phyloP scores from a whole-genome alignment of 371 early-diverging fungal genomes.

The Pancytospora philotis region DNA sequence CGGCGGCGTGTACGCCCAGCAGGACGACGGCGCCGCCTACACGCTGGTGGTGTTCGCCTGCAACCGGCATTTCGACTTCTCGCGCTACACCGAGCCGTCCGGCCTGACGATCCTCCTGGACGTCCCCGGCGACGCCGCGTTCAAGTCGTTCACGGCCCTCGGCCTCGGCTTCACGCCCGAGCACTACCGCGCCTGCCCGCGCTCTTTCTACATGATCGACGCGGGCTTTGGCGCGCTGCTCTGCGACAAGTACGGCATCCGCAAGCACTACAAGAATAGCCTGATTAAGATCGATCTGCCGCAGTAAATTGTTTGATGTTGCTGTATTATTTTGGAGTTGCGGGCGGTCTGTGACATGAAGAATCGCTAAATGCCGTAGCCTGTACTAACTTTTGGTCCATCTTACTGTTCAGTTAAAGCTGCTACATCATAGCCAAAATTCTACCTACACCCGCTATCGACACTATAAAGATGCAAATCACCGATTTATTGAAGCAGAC shows the following conservation, averaged over 20 bases:
- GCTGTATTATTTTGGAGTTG: no score
- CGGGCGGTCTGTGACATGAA: no score
- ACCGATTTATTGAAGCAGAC: no score
- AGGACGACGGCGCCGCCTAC: not conserved
- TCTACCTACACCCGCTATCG: no score
- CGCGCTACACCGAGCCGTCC: not conserved
- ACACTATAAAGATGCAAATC: no score
- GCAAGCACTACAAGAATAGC: conserved; percentile 1
- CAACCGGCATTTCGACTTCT: not conserved
- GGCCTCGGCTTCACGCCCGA: conserved; percentile 3
- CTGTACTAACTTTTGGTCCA: no score
- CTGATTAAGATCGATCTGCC: not conserved
- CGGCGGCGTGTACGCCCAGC: no score
- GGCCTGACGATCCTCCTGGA: not conserved
- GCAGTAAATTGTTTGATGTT: no score
- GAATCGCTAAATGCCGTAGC: no score
- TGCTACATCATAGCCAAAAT: no score
- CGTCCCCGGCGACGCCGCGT: not conserved
- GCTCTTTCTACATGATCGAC: not conserved
- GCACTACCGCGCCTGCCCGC: not conserved
- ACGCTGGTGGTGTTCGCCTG: not conserved
- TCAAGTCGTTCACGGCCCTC: not conserved
- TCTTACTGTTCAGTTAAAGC: no score
- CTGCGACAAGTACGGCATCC: not conserved
- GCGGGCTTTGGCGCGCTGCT: conserved; percentile 4